Base-by-base conservation (phyloP, 768 basidiomycete genomes). In the Phanerochaete carnosa region DNA sequence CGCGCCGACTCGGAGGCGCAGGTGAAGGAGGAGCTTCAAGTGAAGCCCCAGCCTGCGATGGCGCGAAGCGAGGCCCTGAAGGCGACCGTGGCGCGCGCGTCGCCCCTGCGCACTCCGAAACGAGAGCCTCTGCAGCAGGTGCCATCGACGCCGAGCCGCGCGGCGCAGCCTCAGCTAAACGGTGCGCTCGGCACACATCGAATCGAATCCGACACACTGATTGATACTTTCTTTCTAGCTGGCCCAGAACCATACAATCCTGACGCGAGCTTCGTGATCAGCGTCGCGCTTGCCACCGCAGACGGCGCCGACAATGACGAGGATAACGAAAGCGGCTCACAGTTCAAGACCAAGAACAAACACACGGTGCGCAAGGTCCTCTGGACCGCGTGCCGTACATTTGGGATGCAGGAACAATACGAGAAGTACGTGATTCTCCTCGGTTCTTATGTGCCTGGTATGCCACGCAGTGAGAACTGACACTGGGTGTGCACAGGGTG, bases 341-440 rank as follows among this genome's bases (percentile, higher is more conserved):
- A 77, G 53, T 79, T 81, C 73, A 78, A 77, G 62, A 77, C 78
- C 1, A 77, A 79, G 45, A 77, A 75, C 13, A 75, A 73, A 51
- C 78, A 81, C 64, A 62, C 63, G 35, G 75, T 79, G 15, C 64
- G 68, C 33, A 80, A 79, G 64, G 76, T 81, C 23, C 70, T 81
- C 4, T 66, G 68, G 37, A 74, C 74, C 16, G 78, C 73, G 2
- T 79, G 79, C 58, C 74, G 69, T 49, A 76, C 73, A n/a, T 79
- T 79, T 45, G 70, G 64, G 0, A 58, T 79, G 25, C 75, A 76
- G 61, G 39, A 54, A 13, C 6, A 16, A 19, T 54, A 54, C n/a
- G 22, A 54, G 5, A 2, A 35, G 52, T 54, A n/a, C 26, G 32
- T 29, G 39, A 35, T 19, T 8, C 39, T 7, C 19, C 39, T 43